phyloP scores from a whole-genome alignment of 768 basidiomycete species.

The Paxillus rubicundulus region DNA sequence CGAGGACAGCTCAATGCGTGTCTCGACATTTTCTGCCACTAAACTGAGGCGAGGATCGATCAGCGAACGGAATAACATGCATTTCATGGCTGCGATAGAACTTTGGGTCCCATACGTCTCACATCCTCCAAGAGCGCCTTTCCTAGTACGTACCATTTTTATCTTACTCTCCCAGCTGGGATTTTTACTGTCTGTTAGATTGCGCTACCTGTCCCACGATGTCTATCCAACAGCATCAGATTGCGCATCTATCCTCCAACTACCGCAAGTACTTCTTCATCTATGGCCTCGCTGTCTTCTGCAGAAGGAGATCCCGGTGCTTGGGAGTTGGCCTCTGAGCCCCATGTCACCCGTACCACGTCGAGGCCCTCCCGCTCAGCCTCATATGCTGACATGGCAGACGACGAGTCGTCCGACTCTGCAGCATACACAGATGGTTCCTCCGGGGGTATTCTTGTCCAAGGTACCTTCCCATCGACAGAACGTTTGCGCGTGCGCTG shows the following conservation, averaged over 20 bases:
- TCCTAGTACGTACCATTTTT: slow-evolving; percentile 47
- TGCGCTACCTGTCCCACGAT: slow-evolving; percentile 74
- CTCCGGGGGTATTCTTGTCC: slow-evolving; percentile 63
- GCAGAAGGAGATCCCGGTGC: slow-evolving; percentile 63
- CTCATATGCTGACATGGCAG: slow-evolving; percentile 71
- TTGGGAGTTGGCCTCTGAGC: slow-evolving; percentile 79
- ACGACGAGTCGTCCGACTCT: slow-evolving; percentile 80
- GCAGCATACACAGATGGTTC: slow-evolving; percentile 47
- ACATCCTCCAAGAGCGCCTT: slow-evolving; percentile 71
- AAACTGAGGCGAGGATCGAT: slow-evolving; percentile 53
- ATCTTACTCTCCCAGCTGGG: background rate
- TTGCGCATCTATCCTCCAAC: slow-evolving; percentile 70
- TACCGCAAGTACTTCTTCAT: slow-evolving; percentile 47
- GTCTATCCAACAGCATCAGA: slow-evolving; percentile 72
- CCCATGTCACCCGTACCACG: slow-evolving; percentile 60
- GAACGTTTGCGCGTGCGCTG: slow-evolving; percentile 76
- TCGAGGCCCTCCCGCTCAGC: slow-evolving; percentile 51
- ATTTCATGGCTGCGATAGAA: slow-evolving; percentile 82
- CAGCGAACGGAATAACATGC: slow-evolving; percentile 52
- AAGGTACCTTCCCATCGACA: slow-evolving; percentile 75
- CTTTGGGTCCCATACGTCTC: slow-evolving; percentile 70
- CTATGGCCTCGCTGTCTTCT: slow-evolving; percentile 73
- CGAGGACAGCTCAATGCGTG: slow-evolving; percentile 21
- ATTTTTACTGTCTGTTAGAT: slow-evolving; percentile 44
- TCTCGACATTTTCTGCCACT: slow-evolving; percentile 24